These are phyloP conservation scores for Chaetomiaceae sp. DNA, from an alignment of 2,329 filamentous ascomycete species.

Conservation along the genomic window DNA sequence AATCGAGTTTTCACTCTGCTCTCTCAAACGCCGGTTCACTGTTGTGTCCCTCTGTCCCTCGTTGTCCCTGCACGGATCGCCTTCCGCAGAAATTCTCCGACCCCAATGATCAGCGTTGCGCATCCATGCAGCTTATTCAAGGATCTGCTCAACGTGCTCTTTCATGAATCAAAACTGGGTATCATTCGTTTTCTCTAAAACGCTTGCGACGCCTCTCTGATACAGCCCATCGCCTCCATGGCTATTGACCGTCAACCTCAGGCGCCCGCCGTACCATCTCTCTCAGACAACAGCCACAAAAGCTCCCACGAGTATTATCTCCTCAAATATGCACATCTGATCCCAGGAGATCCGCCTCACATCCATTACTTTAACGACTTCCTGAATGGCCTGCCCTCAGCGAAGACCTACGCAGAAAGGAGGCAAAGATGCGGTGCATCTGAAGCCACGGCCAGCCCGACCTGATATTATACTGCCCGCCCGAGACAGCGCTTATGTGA, in stretches of 20 bases:
- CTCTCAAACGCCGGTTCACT: not conserved
- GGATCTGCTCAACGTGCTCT: no score
- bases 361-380: not conserved
- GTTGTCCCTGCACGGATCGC: no score
- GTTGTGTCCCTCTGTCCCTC: not conserved
- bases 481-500: slow-evolving; percentile 56
- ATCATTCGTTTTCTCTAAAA: slow-evolving; percentile 18
- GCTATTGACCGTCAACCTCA: not conserved
- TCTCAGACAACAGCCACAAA: not conserved
- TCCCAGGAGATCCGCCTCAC: not conserved
- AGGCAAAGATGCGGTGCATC: not conserved
- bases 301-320: not conserved
- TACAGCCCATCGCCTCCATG: not conserved
- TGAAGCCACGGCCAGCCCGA: not conserved
- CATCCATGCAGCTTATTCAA: no score
- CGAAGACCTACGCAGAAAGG: no score
- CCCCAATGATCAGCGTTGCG: no score
- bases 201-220: not conserved
- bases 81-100: no score
- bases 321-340: no score
- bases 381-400: not conserved
- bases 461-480: not conserved
- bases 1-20: not conserved
- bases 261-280: not conserved
- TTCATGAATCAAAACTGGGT: slow-evolving; percentile 17